Base-by-base conservation (phyloP, 75 land plant species). In the Picea sitchensis region DNA sequence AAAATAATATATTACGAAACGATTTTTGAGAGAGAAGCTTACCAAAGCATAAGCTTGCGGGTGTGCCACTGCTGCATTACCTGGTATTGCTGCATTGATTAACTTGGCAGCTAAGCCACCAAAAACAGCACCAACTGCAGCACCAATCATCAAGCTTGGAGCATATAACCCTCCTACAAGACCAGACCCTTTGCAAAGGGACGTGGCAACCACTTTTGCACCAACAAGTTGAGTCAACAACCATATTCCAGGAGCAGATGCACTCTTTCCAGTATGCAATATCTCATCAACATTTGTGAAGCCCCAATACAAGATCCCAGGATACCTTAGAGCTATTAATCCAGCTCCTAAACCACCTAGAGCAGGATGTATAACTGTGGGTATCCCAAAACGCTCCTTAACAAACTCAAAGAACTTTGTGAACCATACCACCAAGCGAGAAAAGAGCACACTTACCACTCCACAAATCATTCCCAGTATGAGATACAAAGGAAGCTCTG, bases 11-110 rank as follows among this genome's bases (percentile, higher is more conserved):
- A 44, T 18, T 2, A 6, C 34, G 44, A 41, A 71, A 32, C 1
- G 1, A n/a, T 44, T 21, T 18, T 3, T 8, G 21, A 58, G 51
- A 5, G 44, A 76, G 34, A 32, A 65, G 54, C 81, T 83, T 88
- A 95, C 99, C 92, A 98, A 77, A 72, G 99, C 99, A 90, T 98
- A 98, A 44, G 99, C 99, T 68, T 98, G 99, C 59, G 99, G 99
- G 75, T 98, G 94, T 59, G 99, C 99, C 68, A 98, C 94, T 83
- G 98, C 94, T 80, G 84, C 90, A 89, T 95, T 94, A 54, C 99
- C 99, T 32, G 94, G 95, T 84, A 93, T 89, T 26, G 95, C 99
- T 65, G 94, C 89, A 84, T 97, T 95, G 5, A 97, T 93, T 14
- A 89, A 31, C 77, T 92, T 86, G 38, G 94, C 99, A 74, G 94